Evolutionary conservation across 2,329 filamentous ascomycete genomes (phyloP).

Genomic region (Teratosphaeria epicoccoides): DNA sequence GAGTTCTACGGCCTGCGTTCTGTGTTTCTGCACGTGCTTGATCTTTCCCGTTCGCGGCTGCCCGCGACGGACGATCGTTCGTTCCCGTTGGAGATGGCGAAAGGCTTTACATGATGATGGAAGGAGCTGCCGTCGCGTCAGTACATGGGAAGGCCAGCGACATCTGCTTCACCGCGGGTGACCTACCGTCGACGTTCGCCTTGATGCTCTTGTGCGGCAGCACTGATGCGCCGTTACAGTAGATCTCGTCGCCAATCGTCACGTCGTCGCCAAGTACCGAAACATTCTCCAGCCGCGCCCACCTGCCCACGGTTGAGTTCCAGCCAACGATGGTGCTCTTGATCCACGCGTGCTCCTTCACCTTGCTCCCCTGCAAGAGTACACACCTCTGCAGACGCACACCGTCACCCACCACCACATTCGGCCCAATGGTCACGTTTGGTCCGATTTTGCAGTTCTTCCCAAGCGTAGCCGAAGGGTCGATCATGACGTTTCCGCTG

Average conservation of each 20-base stretch:
- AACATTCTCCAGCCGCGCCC: slow-evolving; percentile 94
- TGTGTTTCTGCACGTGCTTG: too few relatives aligned
- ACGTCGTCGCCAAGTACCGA: slow-evolving; percentile 97
- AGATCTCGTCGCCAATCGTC: slow-evolving; percentile 94
- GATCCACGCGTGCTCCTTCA: slow-evolving; percentile 98
- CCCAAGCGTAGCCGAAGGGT: slow-evolving; percentile 88
- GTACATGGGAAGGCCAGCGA: neutral
- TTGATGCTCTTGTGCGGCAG: slow-evolving; percentile 99
- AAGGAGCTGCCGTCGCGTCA: slow-evolving; percentile 5
- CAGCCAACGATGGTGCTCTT: slow-evolving; percentile 98
- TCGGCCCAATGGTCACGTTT: slow-evolving; percentile 90
- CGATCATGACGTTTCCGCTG: slow-evolving; percentile 90
- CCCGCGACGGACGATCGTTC: too few relatives aligned
- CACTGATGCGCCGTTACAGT: slow-evolving; percentile 84
- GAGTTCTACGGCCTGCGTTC: too few relatives aligned
- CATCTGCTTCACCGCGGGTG: neutral
- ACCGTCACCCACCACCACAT: slow-evolving; percentile 85
- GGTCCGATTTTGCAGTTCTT: slow-evolving; percentile 97
- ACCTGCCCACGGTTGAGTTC: slow-evolving; percentile 92
- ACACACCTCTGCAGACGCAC: slow-evolving; percentile 91
- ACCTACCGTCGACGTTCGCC: slow-evolving; percentile 77
- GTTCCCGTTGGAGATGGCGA: too few relatives aligned
- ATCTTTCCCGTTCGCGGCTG: too few relatives aligned
- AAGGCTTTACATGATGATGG: slow-evolving; percentile 12
- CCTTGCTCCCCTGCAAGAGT: slow-evolving; percentile 75